A percentile compares a stretch with the other conserved stretches of the same genome.
These are phyloP conservation scores for Achlya hypogyna DNA, from an alignment of 352 stramenopile species.

Conservation along the genomic window DNA sequence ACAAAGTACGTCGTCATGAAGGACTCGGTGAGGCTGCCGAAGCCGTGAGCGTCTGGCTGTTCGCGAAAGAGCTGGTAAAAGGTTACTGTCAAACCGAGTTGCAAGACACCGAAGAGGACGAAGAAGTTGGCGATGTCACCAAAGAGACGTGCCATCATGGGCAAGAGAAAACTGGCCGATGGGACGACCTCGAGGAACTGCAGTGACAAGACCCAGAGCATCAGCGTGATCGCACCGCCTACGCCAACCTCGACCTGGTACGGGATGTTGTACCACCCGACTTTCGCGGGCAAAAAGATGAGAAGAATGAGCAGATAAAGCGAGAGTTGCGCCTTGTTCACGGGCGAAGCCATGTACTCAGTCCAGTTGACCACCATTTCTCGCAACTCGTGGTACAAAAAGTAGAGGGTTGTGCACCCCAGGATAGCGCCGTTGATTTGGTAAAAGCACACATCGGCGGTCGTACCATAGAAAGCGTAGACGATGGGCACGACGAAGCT, in stretches of 20 bases:
- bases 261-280: not conserved
- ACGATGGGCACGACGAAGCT: not conserved
- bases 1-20: constrained; percentile 14
- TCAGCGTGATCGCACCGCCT: not conserved
- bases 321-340: not conserved
- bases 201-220: constrained; percentile 10
- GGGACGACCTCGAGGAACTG: constrained; percentile 11
- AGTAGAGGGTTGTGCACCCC: not conserved
- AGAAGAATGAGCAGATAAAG: not conserved
- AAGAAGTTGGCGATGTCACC: constrained; percentile 10
- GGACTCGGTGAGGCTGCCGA: not conserved
- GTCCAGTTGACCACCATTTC: not conserved
- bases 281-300: constrained; percentile 10
- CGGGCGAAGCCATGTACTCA: not conserved
- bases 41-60: not conserved
- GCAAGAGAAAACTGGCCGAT: constrained; percentile 5
- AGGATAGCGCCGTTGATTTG: not conserved
- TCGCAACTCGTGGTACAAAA: constrained; percentile 5
- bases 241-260: not conserved
- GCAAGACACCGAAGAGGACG: constrained; percentile 7
- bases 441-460: not conserved
- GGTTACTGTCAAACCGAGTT: constrained; percentile 3
- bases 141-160: not conserved
- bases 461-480: not conserved
- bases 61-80: constrained; percentile 10